phyloP scores from a whole-genome alignment of 2,329 filamentous ascomycete species.

The Hortaea werneckii region DNA sequence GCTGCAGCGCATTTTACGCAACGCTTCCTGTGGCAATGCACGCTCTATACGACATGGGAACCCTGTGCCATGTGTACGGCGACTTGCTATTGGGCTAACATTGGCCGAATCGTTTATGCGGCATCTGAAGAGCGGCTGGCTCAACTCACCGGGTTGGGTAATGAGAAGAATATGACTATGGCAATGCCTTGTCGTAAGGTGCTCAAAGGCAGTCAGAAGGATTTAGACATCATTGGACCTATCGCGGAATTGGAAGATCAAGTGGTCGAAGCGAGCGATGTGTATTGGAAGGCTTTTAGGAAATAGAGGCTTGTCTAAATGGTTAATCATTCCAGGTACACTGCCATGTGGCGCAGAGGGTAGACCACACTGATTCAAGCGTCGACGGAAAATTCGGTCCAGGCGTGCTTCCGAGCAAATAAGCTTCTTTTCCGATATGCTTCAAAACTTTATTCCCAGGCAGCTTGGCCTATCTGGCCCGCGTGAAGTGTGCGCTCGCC shows the following conservation, averaged over 20 bases:
- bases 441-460: too few relatives aligned
- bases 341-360: too few relatives aligned
- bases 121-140: slow-evolving; percentile 40
- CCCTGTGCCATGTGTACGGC: slow-evolving; percentile 45
- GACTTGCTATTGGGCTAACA: slow-evolving; percentile 43
- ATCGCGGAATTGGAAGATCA: slow-evolving; percentile 34
- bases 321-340: too few relatives aligned
- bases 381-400: too few relatives aligned
- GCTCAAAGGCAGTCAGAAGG: slow-evolving; percentile 39
- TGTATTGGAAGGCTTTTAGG: slow-evolving; percentile 32
- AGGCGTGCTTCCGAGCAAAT: too few relatives aligned
- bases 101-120: slow-evolving; percentile 43
- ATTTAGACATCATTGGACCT: slow-evolving; percentile 41
- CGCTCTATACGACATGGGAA: slow-evolving; percentile 45
- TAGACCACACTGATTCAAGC: too few relatives aligned
- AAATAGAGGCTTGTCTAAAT: background rate
- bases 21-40: slow-evolving; percentile 40
- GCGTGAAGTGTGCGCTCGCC: too few relatives aligned
- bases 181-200: slow-evolving; percentile 39
- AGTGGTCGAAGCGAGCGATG: slow-evolving; percentile 37
- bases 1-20: slow-evolving; percentile 40
- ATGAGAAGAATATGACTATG: slow-evolving; percentile 45
- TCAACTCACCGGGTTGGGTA: slow-evolving; percentile 36
- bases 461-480: too few relatives aligned
- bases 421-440: too few relatives aligned